Conservation (phyloP, 2,329 filamentous ascomycete species). For the Fusarium avenaceum region DNA sequence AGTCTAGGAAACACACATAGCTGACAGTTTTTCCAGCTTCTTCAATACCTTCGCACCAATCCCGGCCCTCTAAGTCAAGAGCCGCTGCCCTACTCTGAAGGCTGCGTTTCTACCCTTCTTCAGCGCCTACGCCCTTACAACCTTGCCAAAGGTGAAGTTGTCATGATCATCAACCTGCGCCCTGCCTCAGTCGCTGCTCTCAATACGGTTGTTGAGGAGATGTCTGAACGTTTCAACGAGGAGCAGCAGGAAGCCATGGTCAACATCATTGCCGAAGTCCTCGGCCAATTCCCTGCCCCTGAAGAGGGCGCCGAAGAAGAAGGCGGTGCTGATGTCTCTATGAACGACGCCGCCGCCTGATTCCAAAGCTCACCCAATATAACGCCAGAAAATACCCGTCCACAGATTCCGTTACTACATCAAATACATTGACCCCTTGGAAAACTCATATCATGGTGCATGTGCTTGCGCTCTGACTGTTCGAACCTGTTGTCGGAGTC, state of each 20-base stretch:
- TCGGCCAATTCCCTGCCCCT: constrained; percentile 64
- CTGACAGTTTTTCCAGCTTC: constrained; percentile 60
- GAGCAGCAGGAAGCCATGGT: constrained; percentile 72
- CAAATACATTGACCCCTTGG: background rate
- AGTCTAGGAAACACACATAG: background rate
- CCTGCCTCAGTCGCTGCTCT: constrained; percentile 69
- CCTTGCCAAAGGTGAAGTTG: constrained; percentile 75
- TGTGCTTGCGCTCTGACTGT: constrained; percentile 68
- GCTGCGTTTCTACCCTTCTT: constrained; percentile 67
- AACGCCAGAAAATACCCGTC: constrained; percentile 2
- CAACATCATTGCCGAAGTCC: constrained; percentile 67
- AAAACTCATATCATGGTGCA: constrained; percentile 64
- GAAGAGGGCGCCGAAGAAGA: constrained; percentile 48
- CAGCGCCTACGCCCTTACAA: constrained; percentile 68
- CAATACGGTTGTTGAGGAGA: constrained; percentile 75
- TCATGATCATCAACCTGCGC: constrained; percentile 77
- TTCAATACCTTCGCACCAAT: constrained; percentile 69
- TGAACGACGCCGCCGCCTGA: constrained; percentile 55
- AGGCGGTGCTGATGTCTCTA: constrained; percentile 52
- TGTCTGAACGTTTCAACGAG: constrained; percentile 70
- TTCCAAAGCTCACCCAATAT: constrained; percentile 17
- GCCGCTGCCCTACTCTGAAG: constrained; percentile 66
- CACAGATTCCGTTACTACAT: background rate
- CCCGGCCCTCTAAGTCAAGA: constrained; percentile 70
- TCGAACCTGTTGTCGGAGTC: constrained; percentile 59